A percentile compares a stretch with the other conserved stretches of the same genome.
phyloP scores from a whole-genome alignment of 2,329 filamentous ascomycete species.

The Colletotrichum sp. region DNA sequence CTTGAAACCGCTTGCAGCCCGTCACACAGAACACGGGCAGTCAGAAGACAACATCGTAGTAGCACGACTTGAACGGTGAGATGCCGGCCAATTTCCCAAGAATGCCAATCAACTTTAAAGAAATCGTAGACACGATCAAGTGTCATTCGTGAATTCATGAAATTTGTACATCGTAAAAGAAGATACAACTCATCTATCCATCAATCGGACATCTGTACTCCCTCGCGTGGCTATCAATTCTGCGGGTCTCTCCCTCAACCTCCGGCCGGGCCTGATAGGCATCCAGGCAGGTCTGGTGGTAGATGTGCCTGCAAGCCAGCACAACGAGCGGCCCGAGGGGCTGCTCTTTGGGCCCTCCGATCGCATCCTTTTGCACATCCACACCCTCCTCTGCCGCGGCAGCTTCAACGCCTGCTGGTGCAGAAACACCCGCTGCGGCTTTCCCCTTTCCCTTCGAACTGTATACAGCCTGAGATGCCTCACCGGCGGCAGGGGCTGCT shows the following conservation, averaged over 20 bases:
- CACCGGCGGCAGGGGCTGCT: constrained; percentile 27
- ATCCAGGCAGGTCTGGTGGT: constrained; percentile 73
- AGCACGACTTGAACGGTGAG: not conserved
- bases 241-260: constrained; percentile 43
- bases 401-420: constrained; percentile 34
- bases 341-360: constrained; percentile 39
- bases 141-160: constrained; percentile 19
- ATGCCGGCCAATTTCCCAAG: not conserved
- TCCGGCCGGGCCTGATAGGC: constrained; percentile 61
- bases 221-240: constrained; percentile 45
- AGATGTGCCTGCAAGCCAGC: constrained; percentile 73
- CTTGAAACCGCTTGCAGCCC: not conserved
- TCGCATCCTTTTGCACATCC: constrained; percentile 35
- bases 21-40: not conserved
- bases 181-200: constrained; percentile 38
- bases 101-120: not conserved
- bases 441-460: constrained; percentile 59
- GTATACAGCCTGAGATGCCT: constrained; percentile 25
- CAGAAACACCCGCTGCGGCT: constrained; percentile 56
- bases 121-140: not conserved
- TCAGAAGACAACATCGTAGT: not conserved
- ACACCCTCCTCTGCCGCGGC: constrained; percentile 39
- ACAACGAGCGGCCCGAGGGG: constrained; percentile 70
- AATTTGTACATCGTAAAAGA: constrained; percentile 20
- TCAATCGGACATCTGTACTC: constrained; percentile 64